Evolutionary conservation across 305 asterid species (phyloP), one percentile per base, ranked within the genome.

Genomic region (Solanum hybrid): DNA sequence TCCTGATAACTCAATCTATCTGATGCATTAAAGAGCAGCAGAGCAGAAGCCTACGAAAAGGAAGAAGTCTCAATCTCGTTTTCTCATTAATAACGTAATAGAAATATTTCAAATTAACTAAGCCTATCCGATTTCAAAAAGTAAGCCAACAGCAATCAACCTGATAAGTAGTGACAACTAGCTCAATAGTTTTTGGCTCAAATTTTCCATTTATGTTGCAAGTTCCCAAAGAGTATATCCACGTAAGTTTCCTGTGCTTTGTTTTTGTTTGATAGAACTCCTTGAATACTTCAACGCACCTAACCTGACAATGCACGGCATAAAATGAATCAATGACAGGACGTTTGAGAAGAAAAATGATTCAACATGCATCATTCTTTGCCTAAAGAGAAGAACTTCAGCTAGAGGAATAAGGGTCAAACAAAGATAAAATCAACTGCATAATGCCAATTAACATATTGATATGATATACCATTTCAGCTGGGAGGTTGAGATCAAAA

Each of bases 231-330:
- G 99, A 98, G 93, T 97, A 96, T 91, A 95, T 97, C 96, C 97
- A 96, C 17, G 99, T 95, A 36, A 98, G 96, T 89, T 97, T 98
- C 88, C 99, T 93, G 92, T 96, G 98, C 95, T 97, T 98, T 51
- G 98, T 97, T 93, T 96, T 96, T 89, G 98, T 97, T 89, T 98
- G 99, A 91, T 97, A 98, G 93, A 97, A 98, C 92, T 97, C 99
- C 91, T 93, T 94, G 91, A 98, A 98, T 31, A 95, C 98, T 92
- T 98, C 99, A 29, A 98, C 97, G 8, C 99, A 98, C 93, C 92
- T 97, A 84, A 98, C 98, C 99, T 98, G 93, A 87, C 77, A 89
- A 75, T 90, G 51, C 61, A 68, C 86, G 68, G 31, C 75, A 29
- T 29, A 76, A 90, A 33, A 78, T 77, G 20, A 4, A 82, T 86